These are phyloP conservation scores for Scheffersomyces coipomensis DNA, from an alignment of 805 yeast species.

Conservation along the genomic window DNA sequence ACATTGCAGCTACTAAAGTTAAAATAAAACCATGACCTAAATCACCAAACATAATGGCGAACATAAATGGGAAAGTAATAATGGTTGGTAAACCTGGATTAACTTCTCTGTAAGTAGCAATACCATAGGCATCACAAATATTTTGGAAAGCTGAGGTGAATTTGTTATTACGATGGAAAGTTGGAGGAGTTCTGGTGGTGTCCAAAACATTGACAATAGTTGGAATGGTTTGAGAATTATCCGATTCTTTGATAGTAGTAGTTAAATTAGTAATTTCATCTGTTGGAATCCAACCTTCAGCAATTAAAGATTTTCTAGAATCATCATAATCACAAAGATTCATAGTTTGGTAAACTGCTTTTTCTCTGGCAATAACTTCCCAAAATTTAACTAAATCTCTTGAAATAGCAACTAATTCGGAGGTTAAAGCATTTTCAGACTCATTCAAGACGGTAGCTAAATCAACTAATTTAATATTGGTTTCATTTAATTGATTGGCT, in stretches of 20 bases:
- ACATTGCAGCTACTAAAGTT: conserved; percentile 64
- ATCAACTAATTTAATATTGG: conserved; percentile 28
- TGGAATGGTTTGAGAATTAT: conserved; percentile 50
- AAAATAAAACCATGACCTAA: conserved; percentile 91
- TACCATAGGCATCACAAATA: conserved; percentile 94
- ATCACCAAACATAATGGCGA: conserved; percentile 99
- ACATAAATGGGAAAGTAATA: conserved; percentile 96
- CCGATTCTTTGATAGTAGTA: conserved; percentile 60
- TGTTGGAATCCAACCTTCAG: conserved; percentile 96
- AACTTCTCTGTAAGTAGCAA: conserved; percentile 89
- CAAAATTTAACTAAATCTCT: conserved; percentile 76
- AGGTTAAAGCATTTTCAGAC: conserved; percentile 57
- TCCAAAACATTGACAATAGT: conserved; percentile 56
- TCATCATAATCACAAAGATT: conserved; percentile 80
- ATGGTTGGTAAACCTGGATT: conserved; percentile 95
- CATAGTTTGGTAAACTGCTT: conserved; percentile 74
- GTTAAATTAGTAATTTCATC: conserved; percentile 69
- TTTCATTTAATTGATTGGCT: conserved; percentile 26
- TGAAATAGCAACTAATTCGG: conserved; percentile 79
- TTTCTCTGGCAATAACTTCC: conserved; percentile 63
- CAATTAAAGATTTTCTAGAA: conserved; percentile 80
- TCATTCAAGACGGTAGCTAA: conserved; percentile 33
- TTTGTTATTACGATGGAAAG: conserved; percentile 91
- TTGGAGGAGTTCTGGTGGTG: conserved; percentile 89
- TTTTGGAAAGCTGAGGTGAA: conserved; percentile 91